Base-by-base conservation (phyloP, 345 rosid genomes). In the Ceriops decandra region DNA sequence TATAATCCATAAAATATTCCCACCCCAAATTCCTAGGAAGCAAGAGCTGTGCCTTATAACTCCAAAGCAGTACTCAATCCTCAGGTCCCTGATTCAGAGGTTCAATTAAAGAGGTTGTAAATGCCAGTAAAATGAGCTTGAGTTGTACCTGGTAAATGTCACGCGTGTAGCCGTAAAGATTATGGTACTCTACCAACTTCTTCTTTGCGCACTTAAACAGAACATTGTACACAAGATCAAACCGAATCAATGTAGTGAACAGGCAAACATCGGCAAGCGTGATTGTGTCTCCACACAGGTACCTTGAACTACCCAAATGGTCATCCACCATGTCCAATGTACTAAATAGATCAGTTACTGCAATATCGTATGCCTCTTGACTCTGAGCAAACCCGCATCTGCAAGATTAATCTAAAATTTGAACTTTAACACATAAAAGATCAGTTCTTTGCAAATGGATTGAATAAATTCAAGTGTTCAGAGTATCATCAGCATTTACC, bases 341-440 rank as follows among this genome's bases (percentile, higher is more conserved):
- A 51, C 72, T 68, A 32, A 91, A 93, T 51, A 91, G 32, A 67
- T 75, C 90, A 72, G 52, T 75, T 76, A 85, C 96, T 13, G 96
- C 92, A 60, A 31, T 32, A 63, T 93, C 91, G 73, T 91, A 91
- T 0, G 95, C 96, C 62, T 84, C 92, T 70, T 88, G 96, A 72
- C 88, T 89, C 77, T 93, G 95, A 36, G 95, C 95, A 85, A 91
- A 91, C 6, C 96, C 98, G 56, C 95, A 87, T 75, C 97, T 91
- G 76, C 61, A 68, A 51, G 27, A 10, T 19, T 56, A n/a, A 24
- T 27, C 58, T 54, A 30, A 54, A 38, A 11, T 38, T 38, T 42
- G 49, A 42, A 13, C 49, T 42, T 42, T 3, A 3, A 42, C 49
- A 42, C 49, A 11, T 42, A 13, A 42, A 42, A 42, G 49, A 42